A percentile compares a stretch with the other conserved stretches of the same genome.
Conservation (phyloP, 2,329 filamentous ascomycete genomes). For the Colletotrichum simmondsii region DNA sequence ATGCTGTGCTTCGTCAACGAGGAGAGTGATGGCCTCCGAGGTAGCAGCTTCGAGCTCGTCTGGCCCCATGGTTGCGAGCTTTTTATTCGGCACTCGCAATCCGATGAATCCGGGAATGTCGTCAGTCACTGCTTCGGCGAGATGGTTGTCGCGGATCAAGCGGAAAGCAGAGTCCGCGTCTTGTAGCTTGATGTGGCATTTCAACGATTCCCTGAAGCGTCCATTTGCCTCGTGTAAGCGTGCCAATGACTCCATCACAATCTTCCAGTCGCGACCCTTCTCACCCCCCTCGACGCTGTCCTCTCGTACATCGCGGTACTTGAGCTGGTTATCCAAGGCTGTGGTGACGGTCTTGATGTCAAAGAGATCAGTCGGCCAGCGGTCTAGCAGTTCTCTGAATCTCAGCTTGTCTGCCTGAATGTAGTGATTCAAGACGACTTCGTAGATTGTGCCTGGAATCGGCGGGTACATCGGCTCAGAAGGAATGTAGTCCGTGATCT, state of each 20-base stretch:
- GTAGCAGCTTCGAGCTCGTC: constrained; percentile 83
- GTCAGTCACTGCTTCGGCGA: constrained; percentile 89
- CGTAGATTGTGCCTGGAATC: constrained; percentile 85
- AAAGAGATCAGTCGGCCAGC: constrained; percentile 88
- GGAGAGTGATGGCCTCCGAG: constrained; percentile 83
- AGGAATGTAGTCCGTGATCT: constrained; percentile 88
- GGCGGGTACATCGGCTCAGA: constrained; percentile 80
- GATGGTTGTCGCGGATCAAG: constrained; percentile 86
- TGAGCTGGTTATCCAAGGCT: constrained; percentile 84
- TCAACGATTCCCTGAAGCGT: constrained; percentile 84
- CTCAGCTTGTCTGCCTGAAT: constrained; percentile 79
- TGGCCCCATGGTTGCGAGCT: constrained; percentile 72
- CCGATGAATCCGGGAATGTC: constrained; percentile 91
- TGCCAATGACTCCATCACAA: constrained; percentile 87
- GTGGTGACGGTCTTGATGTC: constrained; percentile 81
- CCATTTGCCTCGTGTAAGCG: constrained; percentile 86
- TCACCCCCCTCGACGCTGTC: constrained; percentile 81
- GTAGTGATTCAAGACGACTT: constrained; percentile 90
- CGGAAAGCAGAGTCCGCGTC: constrained; percentile 91
- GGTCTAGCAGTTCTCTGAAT: constrained; percentile 82
- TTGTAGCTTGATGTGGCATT: constrained; percentile 89
- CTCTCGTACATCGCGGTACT: constrained; percentile 78
- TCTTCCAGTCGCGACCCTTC: constrained; percentile 84
- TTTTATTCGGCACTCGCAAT: constrained; percentile 81
- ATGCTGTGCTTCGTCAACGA: constrained; percentile 91